Evolutionary conservation across 768 basidiomycete genomes (phyloP).

Genomic region (Tulasnella sp.): DNA sequence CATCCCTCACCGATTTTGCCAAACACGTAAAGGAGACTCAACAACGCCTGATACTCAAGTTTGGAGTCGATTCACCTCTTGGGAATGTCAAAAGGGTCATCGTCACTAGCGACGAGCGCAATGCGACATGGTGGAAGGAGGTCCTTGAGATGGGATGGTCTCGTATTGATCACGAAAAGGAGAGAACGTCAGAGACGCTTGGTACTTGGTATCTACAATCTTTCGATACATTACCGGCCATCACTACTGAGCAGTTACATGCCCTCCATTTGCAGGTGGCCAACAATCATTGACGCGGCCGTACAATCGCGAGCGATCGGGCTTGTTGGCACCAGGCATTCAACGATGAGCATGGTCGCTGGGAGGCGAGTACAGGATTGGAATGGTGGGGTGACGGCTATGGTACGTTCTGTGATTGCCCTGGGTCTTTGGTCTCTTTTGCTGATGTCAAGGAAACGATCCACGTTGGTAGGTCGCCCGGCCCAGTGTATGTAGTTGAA

Average conservation of each 20-base stretch:
- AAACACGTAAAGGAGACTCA: conserved; percentile 8
- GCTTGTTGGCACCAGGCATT: conserved; percentile 16
- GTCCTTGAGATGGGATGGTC: conserved; percentile 9
- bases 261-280: too few species aligned
- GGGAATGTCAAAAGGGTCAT: conserved; percentile 8
- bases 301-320: conserved; percentile 7
- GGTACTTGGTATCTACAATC: conserved; percentile 7
- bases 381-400: too few species aligned
- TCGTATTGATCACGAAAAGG: conserved; percentile 10
- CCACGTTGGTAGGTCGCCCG: too few species aligned
- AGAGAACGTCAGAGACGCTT: not conserved
- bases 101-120: conserved; percentile 17
- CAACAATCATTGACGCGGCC: conserved; percentile 13
- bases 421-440: too few species aligned
- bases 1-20: not conserved
- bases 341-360: conserved; percentile 17
- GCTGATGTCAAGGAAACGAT: too few species aligned
- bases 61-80: not conserved
- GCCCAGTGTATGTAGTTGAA: too few species aligned
- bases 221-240: too few species aligned
- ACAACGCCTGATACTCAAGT: not conserved
- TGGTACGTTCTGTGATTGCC: too few species aligned
- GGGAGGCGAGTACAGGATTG: conserved; percentile 11
- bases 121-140: conserved; percentile 11
- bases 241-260: too few species aligned